These are phyloP conservation scores for Fusarium poae DNA, from an alignment of 2,329 filamentous ascomycete species.

Conservation along the genomic window DNA sequence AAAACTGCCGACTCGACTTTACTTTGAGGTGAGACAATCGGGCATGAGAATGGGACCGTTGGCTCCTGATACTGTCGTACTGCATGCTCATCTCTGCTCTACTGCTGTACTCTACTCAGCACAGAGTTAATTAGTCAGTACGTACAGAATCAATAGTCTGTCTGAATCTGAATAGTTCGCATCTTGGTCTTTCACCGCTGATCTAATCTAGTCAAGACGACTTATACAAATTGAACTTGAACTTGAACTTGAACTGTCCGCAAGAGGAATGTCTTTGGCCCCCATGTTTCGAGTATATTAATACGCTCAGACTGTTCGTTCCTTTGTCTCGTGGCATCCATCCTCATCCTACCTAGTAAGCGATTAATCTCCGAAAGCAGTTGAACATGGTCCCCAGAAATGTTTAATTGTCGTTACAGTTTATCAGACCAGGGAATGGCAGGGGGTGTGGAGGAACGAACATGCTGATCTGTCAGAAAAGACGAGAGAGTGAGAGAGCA, in stretches of 20 bases:
- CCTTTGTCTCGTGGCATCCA: constrained; percentile 5
- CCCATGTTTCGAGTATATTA: constrained; percentile 27
- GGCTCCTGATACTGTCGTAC: background rate
- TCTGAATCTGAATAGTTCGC: constrained; percentile 7
- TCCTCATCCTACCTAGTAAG: constrained; percentile 4
- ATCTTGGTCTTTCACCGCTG: constrained; percentile 29
- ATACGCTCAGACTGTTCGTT: constrained; percentile 2
- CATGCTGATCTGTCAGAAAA: constrained; percentile 1
- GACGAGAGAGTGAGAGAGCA: background rate
- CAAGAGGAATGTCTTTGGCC: constrained; percentile 15
- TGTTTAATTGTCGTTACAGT: constrained; percentile 13
- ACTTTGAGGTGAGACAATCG: constrained; percentile 15
- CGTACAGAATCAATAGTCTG: constrained; percentile 21
- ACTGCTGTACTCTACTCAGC: background rate
- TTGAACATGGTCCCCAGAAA: constrained; percentile 4
- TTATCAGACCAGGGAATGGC: background rate
- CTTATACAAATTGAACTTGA: background rate
- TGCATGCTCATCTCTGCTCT: background rate
- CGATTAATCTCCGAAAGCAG: constrained; percentile 12
- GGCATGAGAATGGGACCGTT: constrained; percentile 20
- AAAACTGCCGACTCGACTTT: constrained; percentile 8
- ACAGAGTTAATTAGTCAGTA: background rate
- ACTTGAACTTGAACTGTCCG: background rate
- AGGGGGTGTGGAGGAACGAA: background rate
- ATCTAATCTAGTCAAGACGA: constrained; percentile 11